Evolutionary conservation across 192 early-diverging fungal species (phyloP).

Genomic region (Backusella westeae): DNA sequence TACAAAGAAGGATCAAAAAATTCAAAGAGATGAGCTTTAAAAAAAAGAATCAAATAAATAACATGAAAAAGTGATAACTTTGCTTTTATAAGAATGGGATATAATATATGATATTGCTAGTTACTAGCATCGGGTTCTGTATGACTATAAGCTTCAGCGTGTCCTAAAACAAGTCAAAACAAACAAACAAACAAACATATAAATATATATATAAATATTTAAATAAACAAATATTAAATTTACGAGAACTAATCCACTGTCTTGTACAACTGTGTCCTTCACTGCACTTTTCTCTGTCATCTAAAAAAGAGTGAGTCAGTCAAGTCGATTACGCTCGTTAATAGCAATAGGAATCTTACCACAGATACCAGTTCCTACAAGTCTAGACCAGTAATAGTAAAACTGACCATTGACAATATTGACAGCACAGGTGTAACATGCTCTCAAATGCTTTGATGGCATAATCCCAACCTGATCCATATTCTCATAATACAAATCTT

Average conservation of each 20-base stretch:
- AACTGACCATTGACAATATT: constrained; percentile 16
- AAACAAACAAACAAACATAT: not conserved
- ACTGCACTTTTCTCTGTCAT: not conserved
- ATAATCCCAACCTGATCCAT: not conserved
- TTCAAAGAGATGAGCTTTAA: constrained; percentile 19
- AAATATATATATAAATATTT: not conserved
- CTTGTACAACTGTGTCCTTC: not conserved
- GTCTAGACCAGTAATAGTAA: constrained; percentile 12
- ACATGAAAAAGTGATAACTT: not conserved
- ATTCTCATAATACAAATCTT: not conserved
- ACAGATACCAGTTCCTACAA: not conserved
- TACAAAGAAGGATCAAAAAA: not conserved
- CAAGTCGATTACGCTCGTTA: too few species aligned
- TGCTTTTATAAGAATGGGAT: not conserved
- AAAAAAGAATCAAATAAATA: not conserved
- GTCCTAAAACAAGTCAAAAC: not conserved
- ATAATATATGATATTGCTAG: not conserved
- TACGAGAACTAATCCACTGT: constrained; percentile 1
- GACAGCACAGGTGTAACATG: constrained; percentile 12
- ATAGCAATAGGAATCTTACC: not conserved
- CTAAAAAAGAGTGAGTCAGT: not conserved
- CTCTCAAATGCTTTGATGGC: constrained; percentile 2
- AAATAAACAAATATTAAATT: not conserved
- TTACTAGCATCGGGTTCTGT: not conserved
- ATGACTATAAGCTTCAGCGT: not conserved